A percentile compares a stretch with the other conserved stretches of the same genome.
Conservation (phyloP, 1,284 basidiomycete genomes). For the Malassezia cuniculi region DNA sequence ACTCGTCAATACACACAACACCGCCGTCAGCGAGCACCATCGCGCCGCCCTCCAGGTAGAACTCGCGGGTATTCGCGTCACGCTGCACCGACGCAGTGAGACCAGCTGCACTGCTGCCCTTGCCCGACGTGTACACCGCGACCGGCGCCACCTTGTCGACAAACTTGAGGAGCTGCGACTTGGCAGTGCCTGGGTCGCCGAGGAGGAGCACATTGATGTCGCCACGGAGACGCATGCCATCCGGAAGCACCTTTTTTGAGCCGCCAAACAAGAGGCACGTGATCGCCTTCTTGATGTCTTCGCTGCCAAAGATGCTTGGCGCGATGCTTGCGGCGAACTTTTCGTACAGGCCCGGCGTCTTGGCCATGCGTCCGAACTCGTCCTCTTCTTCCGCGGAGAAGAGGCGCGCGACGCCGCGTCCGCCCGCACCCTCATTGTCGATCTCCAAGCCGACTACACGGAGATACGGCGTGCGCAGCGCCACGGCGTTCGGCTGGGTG, state of each 20-base stretch:
- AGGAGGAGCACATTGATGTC: conserved; percentile 95
- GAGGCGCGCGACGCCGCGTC: conserved; percentile 53
- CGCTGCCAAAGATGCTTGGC: conserved; percentile 88
- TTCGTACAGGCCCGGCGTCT: conserved; percentile 82
- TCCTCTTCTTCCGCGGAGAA: conserved; percentile 96
- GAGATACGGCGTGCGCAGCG: conserved; percentile 85
- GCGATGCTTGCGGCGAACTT: conserved; percentile 86
- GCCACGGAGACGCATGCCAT: conserved; percentile 90
- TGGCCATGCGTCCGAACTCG: conserved; percentile 78
- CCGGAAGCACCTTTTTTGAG: conserved; percentile 93
- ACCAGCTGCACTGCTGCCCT: conserved; percentile 94
- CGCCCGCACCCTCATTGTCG: conserved; percentile 54
- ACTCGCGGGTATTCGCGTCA: conserved; percentile 86
- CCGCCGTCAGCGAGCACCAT: conserved; percentile 99
- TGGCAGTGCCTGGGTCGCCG: conserved; percentile 95
- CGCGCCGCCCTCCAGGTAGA: conserved; percentile 95
- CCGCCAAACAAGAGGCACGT: conserved; percentile 89
- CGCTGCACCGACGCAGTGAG: conserved; percentile 94
- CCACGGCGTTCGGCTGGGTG: conserved; percentile 49
- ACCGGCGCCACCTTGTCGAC: conserved; percentile 97
- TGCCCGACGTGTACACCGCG: conserved; percentile 94
- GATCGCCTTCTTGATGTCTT: conserved; percentile 96
- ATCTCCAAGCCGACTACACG: conserved; percentile 84
- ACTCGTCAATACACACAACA: conserved; percentile 98
- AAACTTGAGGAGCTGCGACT: conserved; percentile 92